Base-by-base conservation (phyloP, 2,329 filamentous ascomycete genomes). In the Pyrenochaeta sp. region DNA sequence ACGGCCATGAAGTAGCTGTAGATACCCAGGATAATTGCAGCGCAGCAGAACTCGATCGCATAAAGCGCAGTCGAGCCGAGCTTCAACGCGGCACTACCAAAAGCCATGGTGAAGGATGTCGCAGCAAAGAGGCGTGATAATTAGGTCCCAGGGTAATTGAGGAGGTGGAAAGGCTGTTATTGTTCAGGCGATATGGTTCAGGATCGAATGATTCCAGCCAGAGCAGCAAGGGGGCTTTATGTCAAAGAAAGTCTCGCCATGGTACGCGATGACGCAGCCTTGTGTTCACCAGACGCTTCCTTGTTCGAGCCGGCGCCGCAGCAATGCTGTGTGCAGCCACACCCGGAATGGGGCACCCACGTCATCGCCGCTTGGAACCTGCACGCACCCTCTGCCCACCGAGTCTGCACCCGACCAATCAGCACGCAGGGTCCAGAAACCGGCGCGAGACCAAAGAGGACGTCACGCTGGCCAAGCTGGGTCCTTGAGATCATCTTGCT, bases 1-100 rank as follows among this genome's bases (percentile, higher is more conserved):
- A 90, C 85, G 8, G 90, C 87, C 49, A 97, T 86, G 83, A 93
- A 96, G 83, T 96, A 97, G 49, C 88, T 89, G 83, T 90, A 79
- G 60, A 95, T 86, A 66, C 86, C 90, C 61, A 97, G 85, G 60
- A 94, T 85, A 65, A 96, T 84, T 58, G 84, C 87, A 8, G 90
- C 84, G 76, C 88, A 91, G 73, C 86, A 83, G 77, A 96, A 90
- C 71, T 92, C 87, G 55, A 97, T 79, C 64, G 85, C 79, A 66
- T 94, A 91, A 71, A 96, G 81, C 75, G 89, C 83, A 75, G 90
- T 90, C 72, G 92, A 90, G 46, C 85, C 78, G 52, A 85, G 79
- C 71, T 91, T 92, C 68, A 96, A 86, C 68, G 86, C 82, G 61
- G 88, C 77, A 63, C 88, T 86, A 61, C 82, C 81, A 58, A 81